Evolutionary conservation across 495 filamentous ascomycete species (phyloP).

Genomic region (Penicillium dipodomyicola): DNA sequence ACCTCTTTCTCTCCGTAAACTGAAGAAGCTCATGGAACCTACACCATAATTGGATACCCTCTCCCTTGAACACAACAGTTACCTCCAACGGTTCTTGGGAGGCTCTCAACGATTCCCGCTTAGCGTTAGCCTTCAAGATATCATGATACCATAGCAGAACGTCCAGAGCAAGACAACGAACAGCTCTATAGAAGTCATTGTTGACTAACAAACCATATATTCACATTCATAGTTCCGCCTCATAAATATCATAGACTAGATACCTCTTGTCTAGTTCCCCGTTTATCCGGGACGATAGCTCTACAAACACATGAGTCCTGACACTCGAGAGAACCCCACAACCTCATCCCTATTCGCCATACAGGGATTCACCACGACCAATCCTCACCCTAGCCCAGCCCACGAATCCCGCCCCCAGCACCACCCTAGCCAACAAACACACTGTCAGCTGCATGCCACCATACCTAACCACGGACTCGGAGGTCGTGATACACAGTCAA

Average conservation of each 20-base stretch:
- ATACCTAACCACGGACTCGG: conserved; percentile 24
- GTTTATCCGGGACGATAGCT: conserved; percentile 19
- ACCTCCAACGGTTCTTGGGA: not conserved
- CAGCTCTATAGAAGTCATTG: not conserved
- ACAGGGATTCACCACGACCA: conserved; percentile 47
- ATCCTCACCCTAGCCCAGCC: conserved; percentile 31
- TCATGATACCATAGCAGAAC: not conserved
- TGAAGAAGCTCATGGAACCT: conserved; percentile 24
- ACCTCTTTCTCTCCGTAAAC: conserved; percentile 32
- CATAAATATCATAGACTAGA: conserved; percentile 34
- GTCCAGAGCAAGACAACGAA: not conserved
- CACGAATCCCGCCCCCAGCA: conserved; percentile 20
- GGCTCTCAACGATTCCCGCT: not conserved
- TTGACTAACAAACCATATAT: not conserved
- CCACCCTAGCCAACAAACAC: conserved; percentile 31
- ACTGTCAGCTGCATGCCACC: conserved; percentile 25
- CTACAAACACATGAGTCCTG: conserved; percentile 8
- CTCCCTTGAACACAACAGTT: not conserved
- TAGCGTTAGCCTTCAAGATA: not conserved
- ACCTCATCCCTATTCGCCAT: conserved; percentile 25
- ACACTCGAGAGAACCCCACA: conserved; percentile 25
- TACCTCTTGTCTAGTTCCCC: conserved; percentile 31
- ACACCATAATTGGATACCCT: not conserved
- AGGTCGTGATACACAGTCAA: conserved; percentile 41
- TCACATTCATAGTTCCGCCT: conserved; percentile 15